These are phyloP conservation scores for Pseudogymnoascus verrucosus DNA, from an alignment of 2,329 filamentous ascomycete species.

Conservation along the genomic window DNA sequence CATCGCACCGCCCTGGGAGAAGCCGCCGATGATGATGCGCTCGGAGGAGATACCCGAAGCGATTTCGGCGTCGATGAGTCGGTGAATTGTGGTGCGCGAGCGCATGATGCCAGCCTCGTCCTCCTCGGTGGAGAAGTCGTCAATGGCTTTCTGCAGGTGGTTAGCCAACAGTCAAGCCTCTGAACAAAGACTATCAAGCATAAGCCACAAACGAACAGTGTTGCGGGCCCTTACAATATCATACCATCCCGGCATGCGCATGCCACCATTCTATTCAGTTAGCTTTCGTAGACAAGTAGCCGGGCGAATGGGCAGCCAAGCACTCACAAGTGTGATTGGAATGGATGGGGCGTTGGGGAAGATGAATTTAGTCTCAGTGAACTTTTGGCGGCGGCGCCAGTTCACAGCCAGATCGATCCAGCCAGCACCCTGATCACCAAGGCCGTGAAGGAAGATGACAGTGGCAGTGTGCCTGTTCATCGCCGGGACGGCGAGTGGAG, in stretches of 20 bases:
- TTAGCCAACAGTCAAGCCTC: conserved; percentile 1
- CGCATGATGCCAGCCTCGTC: conserved; percentile 67
- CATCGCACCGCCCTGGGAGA: conserved; percentile 84
- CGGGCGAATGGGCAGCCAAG: not conserved
- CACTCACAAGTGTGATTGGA: conserved; percentile 69
- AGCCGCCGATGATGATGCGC: conserved; percentile 79
- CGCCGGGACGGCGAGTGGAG: conserved; percentile 63
- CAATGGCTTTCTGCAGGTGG: conserved; percentile 34
- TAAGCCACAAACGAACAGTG: conserved; percentile 18
- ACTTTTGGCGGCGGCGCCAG: conserved; percentile 70
- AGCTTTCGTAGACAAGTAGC: not conserved
- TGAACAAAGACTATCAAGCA: conserved; percentile 15
- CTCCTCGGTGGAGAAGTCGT: conserved; percentile 40
- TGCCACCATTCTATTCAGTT: conserved; percentile 56
- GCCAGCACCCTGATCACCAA: conserved; percentile 75
- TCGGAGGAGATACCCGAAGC: conserved; percentile 71
- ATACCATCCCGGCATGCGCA: conserved; percentile 82
- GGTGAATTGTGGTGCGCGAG: conserved; percentile 68
- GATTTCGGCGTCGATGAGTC: conserved; percentile 72
- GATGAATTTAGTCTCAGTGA: conserved; percentile 88
- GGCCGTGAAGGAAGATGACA: conserved; percentile 86
- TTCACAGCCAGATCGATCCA: conserved; percentile 81
- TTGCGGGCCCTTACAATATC: conserved; percentile 53
- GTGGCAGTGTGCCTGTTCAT: conserved; percentile 82
- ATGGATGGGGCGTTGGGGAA: conserved; percentile 85